Percentiles rank a stretch among this genome's conserved stretches.
Conservation (phyloP, 177 flowering plant species). For the Tripterygium wilfordii region DNA sequence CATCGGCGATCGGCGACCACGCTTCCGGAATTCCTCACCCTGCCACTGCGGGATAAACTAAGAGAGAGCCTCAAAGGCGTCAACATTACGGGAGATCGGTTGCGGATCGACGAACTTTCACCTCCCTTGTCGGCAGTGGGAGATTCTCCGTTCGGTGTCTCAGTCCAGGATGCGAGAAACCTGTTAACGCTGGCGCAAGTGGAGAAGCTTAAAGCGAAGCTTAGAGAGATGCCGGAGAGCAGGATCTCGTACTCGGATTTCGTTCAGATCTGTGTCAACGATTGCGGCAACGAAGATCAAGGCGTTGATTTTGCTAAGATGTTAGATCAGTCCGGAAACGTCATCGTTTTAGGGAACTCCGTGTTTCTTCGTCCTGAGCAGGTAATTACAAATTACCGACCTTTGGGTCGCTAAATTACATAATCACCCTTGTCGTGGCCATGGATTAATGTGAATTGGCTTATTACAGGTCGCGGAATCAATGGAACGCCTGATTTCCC, state of each 20-base stretch:
- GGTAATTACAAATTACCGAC: constrained; percentile 30
- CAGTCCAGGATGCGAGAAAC: constrained; percentile 49
- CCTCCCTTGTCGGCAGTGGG: constrained; percentile 25
- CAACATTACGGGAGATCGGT: constrained; percentile 19
- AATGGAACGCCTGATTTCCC: constrained; percentile 35
- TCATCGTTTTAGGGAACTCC: constrained; percentile 55
- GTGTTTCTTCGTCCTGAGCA: constrained; percentile 76
- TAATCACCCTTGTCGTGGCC: neutral
- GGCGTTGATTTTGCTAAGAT: constrained; percentile 42
- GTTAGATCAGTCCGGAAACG: constrained; percentile 64
- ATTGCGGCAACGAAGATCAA: constrained; percentile 25
- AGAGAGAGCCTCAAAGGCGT: constrained; percentile 37
- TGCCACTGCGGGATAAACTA: constrained; percentile 50
- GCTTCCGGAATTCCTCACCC: constrained; percentile 29
- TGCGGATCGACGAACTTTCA: constrained; percentile 36
- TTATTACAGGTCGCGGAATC: constrained; percentile 56
- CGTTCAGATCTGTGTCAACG: constrained; percentile 34
- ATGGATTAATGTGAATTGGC: neutral
- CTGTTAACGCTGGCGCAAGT: constrained; percentile 38
- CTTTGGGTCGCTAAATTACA: neutral
- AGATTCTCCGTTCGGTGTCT: constrained; percentile 11
- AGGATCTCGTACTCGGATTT: constrained; percentile 47
- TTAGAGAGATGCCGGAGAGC: constrained; percentile 29
- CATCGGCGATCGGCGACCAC: constrained; percentile 34
- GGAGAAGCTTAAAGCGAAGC: constrained; percentile 42